A percentile compares a stretch with the other conserved stretches of the same genome.
Conservation (phyloP, 768 basidiomycete species). For the Crassisporium funariophilum region DNA sequence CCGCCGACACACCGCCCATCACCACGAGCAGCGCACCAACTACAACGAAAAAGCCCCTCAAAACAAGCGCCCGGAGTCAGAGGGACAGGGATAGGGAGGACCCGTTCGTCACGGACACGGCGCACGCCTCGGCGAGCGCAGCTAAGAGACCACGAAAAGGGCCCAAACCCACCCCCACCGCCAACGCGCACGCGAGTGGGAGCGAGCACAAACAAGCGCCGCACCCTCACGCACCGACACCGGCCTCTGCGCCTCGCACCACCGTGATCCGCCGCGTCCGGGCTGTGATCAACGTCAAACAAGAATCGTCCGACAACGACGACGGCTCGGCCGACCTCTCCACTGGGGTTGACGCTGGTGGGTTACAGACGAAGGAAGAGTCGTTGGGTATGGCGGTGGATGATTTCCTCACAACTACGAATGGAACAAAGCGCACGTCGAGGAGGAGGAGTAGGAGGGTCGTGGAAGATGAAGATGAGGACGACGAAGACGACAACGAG, state of each 20-base stretch:
- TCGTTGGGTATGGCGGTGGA: not conserved
- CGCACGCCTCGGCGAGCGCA: not conserved
- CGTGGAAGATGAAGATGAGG: constrained; percentile 11
- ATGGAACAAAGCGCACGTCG: no score
- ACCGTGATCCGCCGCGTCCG: constrained; percentile 66
- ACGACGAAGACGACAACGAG: constrained; percentile 27
- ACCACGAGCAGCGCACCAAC: not conserved
- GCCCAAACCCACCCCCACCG: not conserved
- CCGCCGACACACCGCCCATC: not conserved
- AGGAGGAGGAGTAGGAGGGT: constrained; percentile 10
- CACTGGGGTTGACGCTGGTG: not conserved
- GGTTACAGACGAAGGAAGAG: constrained; percentile 15
- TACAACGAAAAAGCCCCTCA: not conserved
- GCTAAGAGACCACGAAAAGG: constrained; percentile 1
- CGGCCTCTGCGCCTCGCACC: constrained; percentile 12
- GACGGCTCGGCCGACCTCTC: not conserved
- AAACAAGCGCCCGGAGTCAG: not conserved
- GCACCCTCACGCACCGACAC: constrained; percentile 4
- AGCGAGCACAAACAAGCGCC: constrained; percentile 9
- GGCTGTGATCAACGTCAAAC: constrained; percentile 66
- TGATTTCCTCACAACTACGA: no score
- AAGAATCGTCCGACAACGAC: constrained; percentile 54
- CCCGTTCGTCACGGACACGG: not conserved
- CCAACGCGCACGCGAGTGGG: not conserved
- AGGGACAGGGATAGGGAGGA: not conserved